Conservation (phyloP, 768 basidiomycete species). For the Crassisporium funariophilum region DNA sequence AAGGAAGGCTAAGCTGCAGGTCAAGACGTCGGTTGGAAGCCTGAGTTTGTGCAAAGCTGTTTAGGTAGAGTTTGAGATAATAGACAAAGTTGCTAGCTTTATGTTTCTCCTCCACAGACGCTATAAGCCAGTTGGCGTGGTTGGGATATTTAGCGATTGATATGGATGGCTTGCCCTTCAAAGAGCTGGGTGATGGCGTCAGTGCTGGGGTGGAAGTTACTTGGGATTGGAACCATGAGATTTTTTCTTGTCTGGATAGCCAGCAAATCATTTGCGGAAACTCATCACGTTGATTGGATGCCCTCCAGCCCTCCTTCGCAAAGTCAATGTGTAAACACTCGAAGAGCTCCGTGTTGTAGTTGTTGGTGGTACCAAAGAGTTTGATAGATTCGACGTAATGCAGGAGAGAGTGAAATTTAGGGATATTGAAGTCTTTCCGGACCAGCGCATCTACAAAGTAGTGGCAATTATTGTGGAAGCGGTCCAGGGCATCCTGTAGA, state of each 20-base stretch:
- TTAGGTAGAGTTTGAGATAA: slow-evolving; percentile 26
- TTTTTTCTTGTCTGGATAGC: slow-evolving; percentile 35
- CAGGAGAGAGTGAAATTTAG: slow-evolving; percentile 17
- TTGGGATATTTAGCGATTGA: slow-evolving; percentile 14
- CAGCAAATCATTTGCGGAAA: slow-evolving; percentile 39
- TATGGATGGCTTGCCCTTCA: too few species aligned
- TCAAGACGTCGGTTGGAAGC: not conserved
- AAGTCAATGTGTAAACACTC: slow-evolving; percentile 41
- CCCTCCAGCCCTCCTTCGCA: slow-evolving; percentile 33
- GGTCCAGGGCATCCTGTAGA: too few species aligned
- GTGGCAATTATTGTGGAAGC: too few species aligned
- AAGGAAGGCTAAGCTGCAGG: slow-evolving; percentile 15
- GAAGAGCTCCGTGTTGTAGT: slow-evolving; percentile 32
- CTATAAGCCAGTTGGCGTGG: slow-evolving; percentile 15
- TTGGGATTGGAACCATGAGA: not conserved
- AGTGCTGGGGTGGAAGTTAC: not conserved
- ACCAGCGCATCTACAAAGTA: too few species aligned
- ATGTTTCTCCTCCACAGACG: slow-evolving; percentile 14
- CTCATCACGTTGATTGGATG: slow-evolving; percentile 27
- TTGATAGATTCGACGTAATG: slow-evolving; percentile 27
- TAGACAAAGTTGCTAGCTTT: slow-evolving; percentile 23
- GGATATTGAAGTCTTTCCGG: slow-evolving; percentile 43
- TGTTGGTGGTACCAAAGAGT: slow-evolving; percentile 29
- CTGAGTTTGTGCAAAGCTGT: slow-evolving; percentile 17
- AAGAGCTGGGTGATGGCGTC: not conserved